Evolutionary conservation across 257 asterid species (phyloP).

Genomic region (Perilla frutescens): DNA sequence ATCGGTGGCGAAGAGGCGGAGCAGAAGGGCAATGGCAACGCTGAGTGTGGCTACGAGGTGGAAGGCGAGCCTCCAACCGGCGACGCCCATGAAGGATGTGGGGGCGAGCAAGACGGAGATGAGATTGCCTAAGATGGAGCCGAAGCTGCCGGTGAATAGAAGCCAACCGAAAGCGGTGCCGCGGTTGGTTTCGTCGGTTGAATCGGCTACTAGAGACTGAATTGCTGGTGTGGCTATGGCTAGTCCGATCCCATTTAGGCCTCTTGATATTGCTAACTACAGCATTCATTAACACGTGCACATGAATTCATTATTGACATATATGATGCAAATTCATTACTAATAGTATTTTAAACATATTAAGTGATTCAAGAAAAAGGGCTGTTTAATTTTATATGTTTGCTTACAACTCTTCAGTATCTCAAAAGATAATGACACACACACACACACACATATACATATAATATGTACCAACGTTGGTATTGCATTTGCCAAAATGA

Average conservation of each 20-base stretch:
- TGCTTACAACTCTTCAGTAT: no score
- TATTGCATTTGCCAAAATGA: no score
- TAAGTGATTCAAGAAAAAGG: no score
- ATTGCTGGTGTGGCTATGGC: slow-evolving; percentile 82
- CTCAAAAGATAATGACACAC: no score
- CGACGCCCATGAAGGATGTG: slow-evolving; percentile 67
- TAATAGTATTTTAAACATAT: no score
- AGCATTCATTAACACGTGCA: no score
- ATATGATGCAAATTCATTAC: background rate
- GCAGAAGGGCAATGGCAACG: slow-evolving; percentile 58
- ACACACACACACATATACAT: no score
- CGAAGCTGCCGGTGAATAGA: slow-evolving; percentile 59
- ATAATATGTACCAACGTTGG: no score
- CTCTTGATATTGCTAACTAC: slow-evolving; percentile 71
- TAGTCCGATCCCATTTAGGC: slow-evolving; percentile 78
- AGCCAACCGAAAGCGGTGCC: slow-evolving; percentile 92
- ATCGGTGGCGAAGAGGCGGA: slow-evolving; percentile 63
- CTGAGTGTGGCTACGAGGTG: slow-evolving; percentile 71
- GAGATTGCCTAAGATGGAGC: slow-evolving; percentile 68
- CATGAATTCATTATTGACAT: slow-evolving; percentile 38
- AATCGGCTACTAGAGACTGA: slow-evolving; percentile 81
- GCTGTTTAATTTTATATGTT: no score
- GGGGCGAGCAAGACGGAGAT: slow-evolving; percentile 60
- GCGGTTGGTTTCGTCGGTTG: slow-evolving; percentile 71
- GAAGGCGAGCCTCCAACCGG: slow-evolving; percentile 86